Conservation (phyloP, 2,329 filamentous ascomycete genomes). For the Shiraia sp. region DNA sequence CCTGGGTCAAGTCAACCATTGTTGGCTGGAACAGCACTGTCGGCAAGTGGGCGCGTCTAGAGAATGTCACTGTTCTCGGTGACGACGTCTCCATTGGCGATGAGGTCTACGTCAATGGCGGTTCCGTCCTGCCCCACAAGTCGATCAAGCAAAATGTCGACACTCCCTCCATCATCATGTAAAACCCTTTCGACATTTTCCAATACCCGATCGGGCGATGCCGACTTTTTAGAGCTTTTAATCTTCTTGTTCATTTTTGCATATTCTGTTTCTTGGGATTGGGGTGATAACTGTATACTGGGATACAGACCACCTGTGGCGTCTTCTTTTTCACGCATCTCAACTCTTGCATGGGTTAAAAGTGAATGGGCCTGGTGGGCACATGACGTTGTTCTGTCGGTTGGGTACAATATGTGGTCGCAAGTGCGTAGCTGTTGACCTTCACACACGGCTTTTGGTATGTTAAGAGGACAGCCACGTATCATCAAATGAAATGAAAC, state of each 20-base stretch:
- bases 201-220: slow-evolving; percentile 7
- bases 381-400: slow-evolving; percentile 11
- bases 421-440: not conserved
- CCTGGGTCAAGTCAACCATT: slow-evolving; percentile 98
- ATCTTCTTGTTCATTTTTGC: slow-evolving; percentile 37
- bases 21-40: slow-evolving; percentile 98
- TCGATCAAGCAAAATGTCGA: slow-evolving; percentile 99
- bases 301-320: slow-evolving; percentile 11
- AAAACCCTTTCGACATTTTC: slow-evolving; percentile 22
- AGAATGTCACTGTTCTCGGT: slow-evolving; percentile 97
- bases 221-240: slow-evolving; percentile 31
- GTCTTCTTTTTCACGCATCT: slow-evolving; percentile 9
- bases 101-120: slow-evolving; percentile 98
- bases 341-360: slow-evolving; percentile 18
- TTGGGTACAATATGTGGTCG: not conserved
- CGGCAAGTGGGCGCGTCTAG: slow-evolving; percentile 91
- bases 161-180: slow-evolving; percentile 54
- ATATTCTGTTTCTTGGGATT: slow-evolving; percentile 31
- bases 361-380: slow-evolving; percentile 13
- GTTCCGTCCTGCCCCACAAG: slow-evolving; percentile 95
- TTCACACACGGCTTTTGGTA: too few species aligned
- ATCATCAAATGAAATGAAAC: too few species aligned
- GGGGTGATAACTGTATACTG: slow-evolving; percentile 13
- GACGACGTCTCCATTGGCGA: slow-evolving; percentile 98
- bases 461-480: too few species aligned